phyloP scores from a whole-genome alignment of 1,139 yeast genomes.

The Suhomyces wounanorum region DNA sequence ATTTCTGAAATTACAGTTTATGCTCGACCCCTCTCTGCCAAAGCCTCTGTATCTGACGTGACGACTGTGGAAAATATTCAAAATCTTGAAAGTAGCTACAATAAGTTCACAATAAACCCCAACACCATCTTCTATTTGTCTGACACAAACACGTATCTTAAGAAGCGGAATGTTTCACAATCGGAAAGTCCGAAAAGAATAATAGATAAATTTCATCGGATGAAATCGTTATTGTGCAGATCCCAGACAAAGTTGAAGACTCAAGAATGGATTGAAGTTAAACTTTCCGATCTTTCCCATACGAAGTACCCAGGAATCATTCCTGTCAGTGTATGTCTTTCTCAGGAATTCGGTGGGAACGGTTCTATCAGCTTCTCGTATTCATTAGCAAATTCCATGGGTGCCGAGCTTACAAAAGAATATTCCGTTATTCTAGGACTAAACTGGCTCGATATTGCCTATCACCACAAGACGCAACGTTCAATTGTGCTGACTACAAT shows the following conservation, averaged over 20 bases:
- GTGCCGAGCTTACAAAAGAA: neutral
- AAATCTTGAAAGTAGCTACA: neutral
- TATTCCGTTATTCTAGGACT: neutral
- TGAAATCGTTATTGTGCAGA: neutral
- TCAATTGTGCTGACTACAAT: neutral
- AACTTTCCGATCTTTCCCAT: conserved; percentile 5
- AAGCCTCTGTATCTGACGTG: neutral
- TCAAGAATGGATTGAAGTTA: conserved; percentile 22
- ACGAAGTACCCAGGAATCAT: conserved; percentile 23
- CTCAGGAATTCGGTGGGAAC: conserved; percentile 23
- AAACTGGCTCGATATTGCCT: neutral
- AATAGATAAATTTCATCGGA: neutral
- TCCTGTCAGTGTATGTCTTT: conserved; percentile 29
- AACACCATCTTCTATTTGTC: conserved; percentile 3
- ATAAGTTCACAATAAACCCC: neutral
- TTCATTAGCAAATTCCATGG: conserved; percentile 1
- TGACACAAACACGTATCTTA: conserved; percentile 2
- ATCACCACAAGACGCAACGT: neutral
- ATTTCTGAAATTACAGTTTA: too few relatives aligned
- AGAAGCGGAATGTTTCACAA: neutral
- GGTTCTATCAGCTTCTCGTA: conserved; percentile 23
- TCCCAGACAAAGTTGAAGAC: neutral
- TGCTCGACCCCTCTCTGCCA: too few relatives aligned
- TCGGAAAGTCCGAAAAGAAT: neutral
- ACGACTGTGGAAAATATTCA: neutral